phyloP scores from a whole-genome alignment of 257 asterid genomes.

The Ilex aquifolium region DNA sequence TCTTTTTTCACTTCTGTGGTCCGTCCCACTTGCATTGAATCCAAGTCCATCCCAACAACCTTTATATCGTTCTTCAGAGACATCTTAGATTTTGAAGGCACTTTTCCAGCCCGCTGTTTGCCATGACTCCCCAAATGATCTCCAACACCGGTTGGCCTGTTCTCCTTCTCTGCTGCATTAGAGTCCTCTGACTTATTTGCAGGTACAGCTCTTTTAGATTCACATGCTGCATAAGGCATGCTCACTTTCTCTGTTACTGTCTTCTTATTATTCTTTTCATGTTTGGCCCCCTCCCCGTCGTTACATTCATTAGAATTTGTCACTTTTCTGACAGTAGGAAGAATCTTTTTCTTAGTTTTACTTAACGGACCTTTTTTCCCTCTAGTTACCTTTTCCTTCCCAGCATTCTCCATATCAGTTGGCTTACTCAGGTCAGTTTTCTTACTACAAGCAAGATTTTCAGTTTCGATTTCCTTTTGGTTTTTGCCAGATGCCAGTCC shows the following conservation, averaged over 20 bases:
- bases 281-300: constrained; percentile 5
- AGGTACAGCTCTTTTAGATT: constrained; percentile 8
- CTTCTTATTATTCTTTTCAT: constrained; percentile 6
- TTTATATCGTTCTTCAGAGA: constrained; percentile 18
- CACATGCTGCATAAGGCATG: constrained; percentile 1
- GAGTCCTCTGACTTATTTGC: constrained; percentile 36
- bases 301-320: constrained; percentile 20
- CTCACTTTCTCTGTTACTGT: constrained; percentile 9
- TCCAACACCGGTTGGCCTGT: constrained; percentile 12
- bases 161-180: constrained; percentile 43
- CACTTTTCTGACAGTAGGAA: constrained; percentile 9
- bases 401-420: constrained; percentile 21
- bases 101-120: constrained; percentile 15
- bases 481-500: constrained; percentile 20
- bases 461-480: constrained; percentile 22
- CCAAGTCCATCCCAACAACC: constrained; percentile 10
- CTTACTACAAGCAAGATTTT: constrained; percentile 19
- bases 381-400: constrained; percentile 22
- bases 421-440: constrained; percentile 21
- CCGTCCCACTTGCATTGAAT: constrained; percentile 7
- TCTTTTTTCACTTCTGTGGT: constrained; percentile 10
- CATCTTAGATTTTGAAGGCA: constrained; percentile 19
- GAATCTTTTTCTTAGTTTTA: constrained; percentile 23
- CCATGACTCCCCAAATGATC: constrained; percentile 19
- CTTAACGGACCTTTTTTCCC: constrained; percentile 38